Conservation (phyloP, 495 filamentous ascomycete genomes). For the Penicillium taxi region DNA sequence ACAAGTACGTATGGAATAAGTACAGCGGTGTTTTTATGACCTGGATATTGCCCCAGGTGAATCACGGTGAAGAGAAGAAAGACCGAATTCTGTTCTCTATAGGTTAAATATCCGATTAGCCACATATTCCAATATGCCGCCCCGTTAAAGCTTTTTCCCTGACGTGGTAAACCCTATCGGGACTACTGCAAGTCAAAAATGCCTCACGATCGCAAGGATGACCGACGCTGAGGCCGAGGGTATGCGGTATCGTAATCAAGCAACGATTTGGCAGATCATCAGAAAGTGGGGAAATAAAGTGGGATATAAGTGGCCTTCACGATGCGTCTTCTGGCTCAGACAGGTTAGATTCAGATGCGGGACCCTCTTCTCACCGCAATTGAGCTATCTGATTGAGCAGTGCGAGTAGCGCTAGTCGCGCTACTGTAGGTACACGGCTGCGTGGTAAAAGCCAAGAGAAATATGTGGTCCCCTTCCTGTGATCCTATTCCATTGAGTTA, state of each 20-base stretch:
- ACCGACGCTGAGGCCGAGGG: constrained; percentile 3
- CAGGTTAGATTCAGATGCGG: constrained; percentile 21
- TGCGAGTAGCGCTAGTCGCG: constrained; percentile 5
- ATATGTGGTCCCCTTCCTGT: too few relatives aligned
- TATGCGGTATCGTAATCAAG: constrained; percentile 7
- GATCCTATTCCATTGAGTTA: background rate
- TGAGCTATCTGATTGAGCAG: constrained; percentile 17
- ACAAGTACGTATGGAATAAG: too few relatives aligned
- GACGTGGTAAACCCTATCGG: constrained; percentile 3
- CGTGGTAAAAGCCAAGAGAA: constrained; percentile 18
- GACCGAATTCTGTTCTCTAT: too few relatives aligned
- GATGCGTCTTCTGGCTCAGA: constrained; percentile 26
- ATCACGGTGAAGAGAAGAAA: too few relatives aligned
- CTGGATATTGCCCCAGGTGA: too few relatives aligned
- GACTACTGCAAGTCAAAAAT: constrained; percentile 14
- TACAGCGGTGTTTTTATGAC: too few relatives aligned
- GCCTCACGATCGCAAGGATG: constrained; percentile 12
- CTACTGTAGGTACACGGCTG: constrained; percentile 28
- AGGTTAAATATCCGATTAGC: too few relatives aligned
- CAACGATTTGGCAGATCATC: constrained; percentile 27
- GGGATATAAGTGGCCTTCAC: too few relatives aligned
- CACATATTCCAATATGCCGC: too few relatives aligned
- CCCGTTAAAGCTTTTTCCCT: too few relatives aligned
- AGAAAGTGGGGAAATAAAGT: constrained; percentile 17
- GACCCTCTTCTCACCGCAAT: constrained; percentile 6